phyloP scores from a whole-genome alignment of 2,329 filamentous ascomycete genomes.

The Capronia epimyces region DNA sequence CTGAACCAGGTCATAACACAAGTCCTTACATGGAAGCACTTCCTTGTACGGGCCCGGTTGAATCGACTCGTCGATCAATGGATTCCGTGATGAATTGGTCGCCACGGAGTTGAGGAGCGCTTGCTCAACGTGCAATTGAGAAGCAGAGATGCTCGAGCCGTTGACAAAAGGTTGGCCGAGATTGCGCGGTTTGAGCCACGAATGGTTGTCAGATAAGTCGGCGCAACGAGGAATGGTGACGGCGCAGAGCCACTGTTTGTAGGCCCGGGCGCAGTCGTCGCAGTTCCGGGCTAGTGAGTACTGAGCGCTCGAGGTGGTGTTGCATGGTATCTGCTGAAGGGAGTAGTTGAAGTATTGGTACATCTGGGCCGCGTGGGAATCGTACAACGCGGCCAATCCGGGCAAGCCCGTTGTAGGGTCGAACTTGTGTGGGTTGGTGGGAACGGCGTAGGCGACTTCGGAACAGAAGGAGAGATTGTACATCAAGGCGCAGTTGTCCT shows the following conservation, averaged over 20 bases:
- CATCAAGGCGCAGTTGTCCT: constrained; percentile 77
- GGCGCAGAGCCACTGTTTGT: constrained; percentile 92
- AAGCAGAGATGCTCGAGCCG: constrained; percentile 48
- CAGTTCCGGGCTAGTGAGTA: constrained; percentile 80
- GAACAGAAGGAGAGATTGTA: constrained; percentile 85
- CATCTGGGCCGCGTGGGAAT: constrained; percentile 62
- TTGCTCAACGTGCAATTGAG: constrained; percentile 15
- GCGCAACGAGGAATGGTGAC: constrained; percentile 89
- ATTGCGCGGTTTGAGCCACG: constrained; percentile 64
- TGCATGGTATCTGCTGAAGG: constrained; percentile 78
- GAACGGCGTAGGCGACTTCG: constrained; percentile 84
- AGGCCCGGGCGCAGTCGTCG: constrained; percentile 68
- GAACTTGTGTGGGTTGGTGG: constrained; percentile 60
- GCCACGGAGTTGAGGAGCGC: constrained; percentile 33
- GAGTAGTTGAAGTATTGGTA: constrained; percentile 76
- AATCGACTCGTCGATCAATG: constrained; percentile 64
- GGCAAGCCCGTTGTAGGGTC: constrained; percentile 52
- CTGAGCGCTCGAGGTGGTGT: constrained; percentile 63
- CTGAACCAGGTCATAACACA: constrained; percentile 81
- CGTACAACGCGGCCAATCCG: constrained; percentile 67
- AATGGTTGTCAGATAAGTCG: constrained; percentile 60
- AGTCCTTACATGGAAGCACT: constrained; percentile 76
- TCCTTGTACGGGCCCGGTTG: constrained; percentile 89
- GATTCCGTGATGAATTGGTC: constrained; percentile 60
- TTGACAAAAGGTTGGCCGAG: constrained; percentile 66